phyloP scores from a whole-genome alignment of 2,329 filamentous ascomycete genomes.

The Xylaria sp. region DNA sequence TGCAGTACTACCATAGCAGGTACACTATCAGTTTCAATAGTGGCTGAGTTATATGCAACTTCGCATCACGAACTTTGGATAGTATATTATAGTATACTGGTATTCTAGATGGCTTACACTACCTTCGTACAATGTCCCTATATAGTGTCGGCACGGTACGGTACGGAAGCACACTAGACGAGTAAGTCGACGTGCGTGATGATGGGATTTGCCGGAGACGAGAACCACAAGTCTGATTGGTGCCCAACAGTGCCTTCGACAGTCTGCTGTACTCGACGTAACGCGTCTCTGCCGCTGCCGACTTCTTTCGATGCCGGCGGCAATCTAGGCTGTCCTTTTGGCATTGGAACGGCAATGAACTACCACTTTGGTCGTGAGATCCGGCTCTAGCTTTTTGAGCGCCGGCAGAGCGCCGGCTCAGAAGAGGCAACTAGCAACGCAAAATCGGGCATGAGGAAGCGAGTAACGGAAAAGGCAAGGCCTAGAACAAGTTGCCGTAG shows the following conservation, averaged over 20 bases:
- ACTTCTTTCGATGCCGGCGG: constrained; percentile 37
- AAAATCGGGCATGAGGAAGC: background rate
- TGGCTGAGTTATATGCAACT: constrained; percentile 27
- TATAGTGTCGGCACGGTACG: background rate
- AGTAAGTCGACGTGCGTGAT: constrained; percentile 7
- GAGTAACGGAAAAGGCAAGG: background rate
- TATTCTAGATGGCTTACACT: too few species aligned
- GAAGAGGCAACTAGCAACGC: background rate
- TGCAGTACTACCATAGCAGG: background rate
- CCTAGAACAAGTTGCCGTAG: background rate
- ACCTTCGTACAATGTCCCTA: too few species aligned
- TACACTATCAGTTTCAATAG: constrained; percentile 29
- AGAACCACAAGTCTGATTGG: constrained; percentile 28
- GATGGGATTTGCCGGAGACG: constrained; percentile 16
- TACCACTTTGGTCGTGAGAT: constrained; percentile 12
- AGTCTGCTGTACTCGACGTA: constrained; percentile 1
- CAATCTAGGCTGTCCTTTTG: background rate
- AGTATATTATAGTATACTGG: too few species aligned
- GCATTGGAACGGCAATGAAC: constrained; percentile 11
- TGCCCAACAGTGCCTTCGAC: constrained; percentile 12
- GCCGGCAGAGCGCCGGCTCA: constrained; percentile 12
- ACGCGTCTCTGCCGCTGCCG: constrained; percentile 31
- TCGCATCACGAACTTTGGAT: constrained; percentile 20
- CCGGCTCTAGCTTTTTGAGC: constrained; percentile 8
- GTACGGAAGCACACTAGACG: background rate